Conservation (phyloP, 345 rosid species). For the Aquilaria yunnanensis region DNA sequence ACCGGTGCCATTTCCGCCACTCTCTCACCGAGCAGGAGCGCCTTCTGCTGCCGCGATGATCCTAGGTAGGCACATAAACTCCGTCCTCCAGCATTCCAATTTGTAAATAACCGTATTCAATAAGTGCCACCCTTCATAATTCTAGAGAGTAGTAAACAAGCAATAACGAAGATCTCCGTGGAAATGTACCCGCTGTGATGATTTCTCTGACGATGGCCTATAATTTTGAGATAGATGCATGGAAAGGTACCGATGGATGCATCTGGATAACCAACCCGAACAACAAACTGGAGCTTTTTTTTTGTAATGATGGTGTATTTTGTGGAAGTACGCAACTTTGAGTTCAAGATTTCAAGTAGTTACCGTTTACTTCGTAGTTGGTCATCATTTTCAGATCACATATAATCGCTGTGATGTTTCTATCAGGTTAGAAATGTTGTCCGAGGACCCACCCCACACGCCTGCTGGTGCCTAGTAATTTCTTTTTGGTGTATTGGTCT, state of each 20-base stretch:
- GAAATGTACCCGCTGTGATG: too few species aligned
- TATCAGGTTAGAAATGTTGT: too few species aligned
- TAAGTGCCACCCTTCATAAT: too few species aligned
- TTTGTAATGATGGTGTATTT: slow-evolving; percentile 16
- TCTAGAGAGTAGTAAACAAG: too few species aligned
- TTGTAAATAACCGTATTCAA: too few species aligned
- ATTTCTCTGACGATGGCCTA: too few species aligned
- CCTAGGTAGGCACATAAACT: not conserved
- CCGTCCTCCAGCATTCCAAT: too few species aligned
- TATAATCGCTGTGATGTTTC: not conserved
- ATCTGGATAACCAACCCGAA: not conserved
- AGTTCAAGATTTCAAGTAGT: slow-evolving; percentile 15
- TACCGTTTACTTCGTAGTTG: not conserved
- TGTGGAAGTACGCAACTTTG: slow-evolving; percentile 13
- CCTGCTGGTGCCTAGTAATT: too few species aligned
- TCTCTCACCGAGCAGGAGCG: slow-evolving; percentile 73
- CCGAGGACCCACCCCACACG: too few species aligned
- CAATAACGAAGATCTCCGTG: too few species aligned
- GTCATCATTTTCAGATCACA: not conserved
- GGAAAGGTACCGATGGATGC: not conserved
- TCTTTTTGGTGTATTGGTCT: too few species aligned
- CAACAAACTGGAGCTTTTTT: not conserved
- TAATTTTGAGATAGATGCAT: not conserved
- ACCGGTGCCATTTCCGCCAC: slow-evolving; percentile 95
- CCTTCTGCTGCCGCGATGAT: slow-evolving; percentile 27